These are phyloP conservation scores for Podaxis rugospora DNA, from an alignment of 768 basidiomycete species.

Conservation along the genomic window DNA sequence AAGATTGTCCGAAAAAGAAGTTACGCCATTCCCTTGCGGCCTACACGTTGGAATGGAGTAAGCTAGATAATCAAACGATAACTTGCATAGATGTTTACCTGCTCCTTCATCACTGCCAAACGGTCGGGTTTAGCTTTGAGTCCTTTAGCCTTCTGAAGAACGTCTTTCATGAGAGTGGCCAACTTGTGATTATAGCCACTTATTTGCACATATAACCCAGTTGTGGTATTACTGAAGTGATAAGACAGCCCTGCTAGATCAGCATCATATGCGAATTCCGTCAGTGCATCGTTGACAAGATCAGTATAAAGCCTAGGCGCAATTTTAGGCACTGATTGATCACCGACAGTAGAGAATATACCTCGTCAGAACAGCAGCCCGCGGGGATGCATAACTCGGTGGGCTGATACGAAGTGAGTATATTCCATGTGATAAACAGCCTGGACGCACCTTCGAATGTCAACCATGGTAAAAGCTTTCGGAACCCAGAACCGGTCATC, in stretches of 20 bases:
- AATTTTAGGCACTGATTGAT: background rate
- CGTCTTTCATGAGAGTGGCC: slow-evolving; percentile 62
- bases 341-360: slow-evolving; percentile 22
- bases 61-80: background rate
- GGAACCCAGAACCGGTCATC: slow-evolving; percentile 97
- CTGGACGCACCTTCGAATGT: slow-evolving; percentile 61
- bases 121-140: slow-evolving; percentile 66
- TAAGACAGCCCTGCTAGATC: slow-evolving; percentile 87
- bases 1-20: slow-evolving; percentile 82
- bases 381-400: slow-evolving; percentile 55
- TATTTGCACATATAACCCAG: slow-evolving; percentile 64
- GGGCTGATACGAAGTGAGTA: slow-evolving; percentile 34
- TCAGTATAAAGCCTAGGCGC: slow-evolving; percentile 69
- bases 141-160: slow-evolving; percentile 64
- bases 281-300: slow-evolving; percentile 82
- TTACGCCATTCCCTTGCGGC: slow-evolving; percentile 78
- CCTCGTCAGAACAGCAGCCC: slow-evolving; percentile 72
- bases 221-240: slow-evolving; percentile 53
- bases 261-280: slow-evolving; percentile 91
- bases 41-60: slow-evolving; percentile 31
- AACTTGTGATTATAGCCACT: slow-evolving; percentile 94
- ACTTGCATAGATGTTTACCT: slow-evolving; percentile 37
- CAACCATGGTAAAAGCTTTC: slow-evolving; percentile 73
- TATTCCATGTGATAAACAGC: background rate
- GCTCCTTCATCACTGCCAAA: slow-evolving; percentile 79